Evolutionary conservation across 2,329 filamentous ascomycete genomes (phyloP), one percentile per base, ranked within the genome.

Genomic region (Ophiostoma ulmi): DNA sequence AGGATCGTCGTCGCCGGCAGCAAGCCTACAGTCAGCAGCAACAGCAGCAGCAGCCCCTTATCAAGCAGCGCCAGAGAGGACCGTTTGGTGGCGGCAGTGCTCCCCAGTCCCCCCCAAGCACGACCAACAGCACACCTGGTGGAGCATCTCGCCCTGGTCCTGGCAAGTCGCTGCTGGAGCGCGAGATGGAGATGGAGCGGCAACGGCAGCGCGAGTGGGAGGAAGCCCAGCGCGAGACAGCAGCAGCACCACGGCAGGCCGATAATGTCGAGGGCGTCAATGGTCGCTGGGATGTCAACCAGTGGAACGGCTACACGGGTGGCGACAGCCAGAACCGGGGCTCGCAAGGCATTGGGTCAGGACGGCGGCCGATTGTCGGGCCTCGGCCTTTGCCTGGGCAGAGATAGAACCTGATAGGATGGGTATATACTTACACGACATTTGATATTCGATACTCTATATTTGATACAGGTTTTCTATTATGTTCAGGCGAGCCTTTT

Each of bases 191-290:
- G 78, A 83, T 90, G 77, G 91, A 94, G 79, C 84, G 91, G 10
- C 87, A 92, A 80, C 83, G 91, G 17, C 91, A 94, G 80, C 85
- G 84, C 70, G 91, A 94, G 78, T 94, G 92, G 92, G 91, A 95
- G 78, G 87, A 91, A 73, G 83, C 87, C 0, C 92, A 94, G 79
- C 83, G 87, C 76, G 87, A 86, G 74, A 86, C 87, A 22, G 85
- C 87, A 31, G 84, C 84, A 70, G 84, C 86, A 83, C 11, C 83
- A 81, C 48, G 83, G 86, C 17, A 88, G 90, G 35, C 90, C 1
- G 64, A 89, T 0, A 86, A 87, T 61, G 88, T 88, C 0, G 87
- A 87, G n/a, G 90, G 90, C 0, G 81, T 89, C 36, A 86, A 84
- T 1, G 87, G 91, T 13, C 84, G 85, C 20, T 94, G 91, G 91